phyloP scores from a whole-genome alignment of 768 basidiomycete species.

The Pleurotus tuber-regium region DNA sequence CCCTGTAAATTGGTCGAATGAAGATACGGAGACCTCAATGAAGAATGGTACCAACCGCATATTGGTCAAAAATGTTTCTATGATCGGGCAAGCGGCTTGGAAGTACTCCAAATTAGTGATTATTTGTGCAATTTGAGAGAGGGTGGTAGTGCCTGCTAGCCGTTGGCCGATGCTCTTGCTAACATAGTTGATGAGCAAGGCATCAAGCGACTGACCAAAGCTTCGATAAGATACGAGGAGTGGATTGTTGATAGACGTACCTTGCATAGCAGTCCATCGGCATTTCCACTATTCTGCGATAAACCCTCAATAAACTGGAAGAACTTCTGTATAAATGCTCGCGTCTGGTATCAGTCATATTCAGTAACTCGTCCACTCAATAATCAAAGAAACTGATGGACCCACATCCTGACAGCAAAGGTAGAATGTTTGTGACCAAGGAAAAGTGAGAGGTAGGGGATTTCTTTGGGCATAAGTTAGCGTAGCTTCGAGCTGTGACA shows the following conservation, averaged over 20 bases:
- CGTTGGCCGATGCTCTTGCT: slow-evolving; percentile 72
- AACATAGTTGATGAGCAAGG: slow-evolving; percentile 73
- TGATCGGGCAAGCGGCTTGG: slow-evolving; percentile 76
- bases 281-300: slow-evolving; percentile 84
- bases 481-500: slow-evolving; percentile 1
- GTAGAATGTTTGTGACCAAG: slow-evolving; percentile 96
- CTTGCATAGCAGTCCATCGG: slow-evolving; percentile 89
- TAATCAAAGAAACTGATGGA: not conserved
- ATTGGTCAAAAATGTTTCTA: slow-evolving; percentile 81
- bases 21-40: slow-evolving; percentile 6
- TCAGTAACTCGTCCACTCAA: not conserved
- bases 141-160: slow-evolving; percentile 69
- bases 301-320: slow-evolving; percentile 97
- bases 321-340: slow-evolving; percentile 89
- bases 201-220: slow-evolving; percentile 89
- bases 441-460: slow-evolving; percentile 67
- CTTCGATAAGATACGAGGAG: no score
- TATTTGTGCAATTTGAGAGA: slow-evolving; percentile 91
- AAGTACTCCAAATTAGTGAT: slow-evolving; percentile 93
- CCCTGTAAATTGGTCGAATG: slow-evolving; percentile 68
- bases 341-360: slow-evolving; percentile 49
- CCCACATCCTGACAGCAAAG: slow-evolving; percentile 88
- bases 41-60: slow-evolving; percentile 53
- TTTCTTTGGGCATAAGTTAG: slow-evolving; percentile 40
- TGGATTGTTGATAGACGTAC: slow-evolving; percentile 50